Base-by-base conservation (phyloP, 2,329 filamentous ascomycete genomes). In the Neofusicoccum sp. region DNA sequence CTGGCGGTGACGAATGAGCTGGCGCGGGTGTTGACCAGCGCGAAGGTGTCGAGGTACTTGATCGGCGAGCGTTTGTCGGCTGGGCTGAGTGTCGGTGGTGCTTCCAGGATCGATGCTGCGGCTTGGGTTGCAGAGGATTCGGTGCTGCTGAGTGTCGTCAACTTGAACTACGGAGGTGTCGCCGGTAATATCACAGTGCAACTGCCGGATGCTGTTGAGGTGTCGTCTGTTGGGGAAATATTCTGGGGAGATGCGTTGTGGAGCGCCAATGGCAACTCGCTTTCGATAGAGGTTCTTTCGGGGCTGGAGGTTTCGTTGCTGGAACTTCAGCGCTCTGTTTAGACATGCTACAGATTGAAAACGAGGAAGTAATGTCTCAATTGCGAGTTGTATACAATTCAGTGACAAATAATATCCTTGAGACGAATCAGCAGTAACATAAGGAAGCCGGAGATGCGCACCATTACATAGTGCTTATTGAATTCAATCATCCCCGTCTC, bases 121-220 rank as follows among this genome's bases (percentile, higher is more conserved):
- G 72, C 70, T 1, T 82, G 79, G 79, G 68, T 71, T 6, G 58
- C 68, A 2, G 73, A 67, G 3, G 61, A 65, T 0, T 66, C 68
- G 62, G 70, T 78, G 64, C 65, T 80, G 54, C 63, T 80, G 45
- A 74, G 73, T 26, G 63, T 79, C 30, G 70, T 77, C 14, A 74
- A 75, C 65, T 60, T 71, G 16, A 65, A 71, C 26, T 74, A 75
- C 58, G 62, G 34, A n/a, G 54, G 60, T 44, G 38, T 64, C 7
- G 45, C 20, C 9, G 61, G 60, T 6, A 59, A 41, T 2, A 60
- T 68, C 1, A 63, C 61, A 6, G 33, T 71, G 1, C 4, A 6
- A 1, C 31, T 71, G 31, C 68, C 67, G 12, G 61, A 30, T 6
- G 36, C 14, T 6, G 40, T 62, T 2, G 44, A 51, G 36, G 63